These are phyloP conservation scores for Ogataea haglerorum DNA, from an alignment of 805 yeast genomes.

Conservation along the genomic window DNA sequence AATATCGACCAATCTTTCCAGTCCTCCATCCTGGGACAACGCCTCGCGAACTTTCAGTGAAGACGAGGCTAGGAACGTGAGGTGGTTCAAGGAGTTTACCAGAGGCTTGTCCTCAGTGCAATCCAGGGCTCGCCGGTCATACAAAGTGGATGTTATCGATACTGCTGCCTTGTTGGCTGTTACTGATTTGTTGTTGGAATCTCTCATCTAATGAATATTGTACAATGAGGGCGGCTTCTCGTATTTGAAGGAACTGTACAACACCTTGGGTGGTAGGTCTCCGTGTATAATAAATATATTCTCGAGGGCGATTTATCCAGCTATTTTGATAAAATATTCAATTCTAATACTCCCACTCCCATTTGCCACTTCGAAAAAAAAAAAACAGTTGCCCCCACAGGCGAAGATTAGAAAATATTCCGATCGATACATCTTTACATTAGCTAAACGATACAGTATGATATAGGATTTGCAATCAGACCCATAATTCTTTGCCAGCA, in stretches of 20 bases:
- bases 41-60: slow-evolving; percentile 90
- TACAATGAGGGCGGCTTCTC: background rate
- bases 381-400: slow-evolving; percentile 2
- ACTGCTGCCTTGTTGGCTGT: slow-evolving; percentile 87
- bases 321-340: background rate
- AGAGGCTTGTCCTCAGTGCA: slow-evolving; percentile 86
- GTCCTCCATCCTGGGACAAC: slow-evolving; percentile 83
- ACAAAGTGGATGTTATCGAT: slow-evolving; percentile 80
- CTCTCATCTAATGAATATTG: slow-evolving; percentile 58
- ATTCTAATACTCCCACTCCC: slow-evolving; percentile 5
- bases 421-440: slow-evolving; percentile 4
- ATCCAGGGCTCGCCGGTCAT: slow-evolving; percentile 90
- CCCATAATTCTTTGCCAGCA: slow-evolving; percentile 66
- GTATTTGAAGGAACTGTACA: background rate
- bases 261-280: background rate
- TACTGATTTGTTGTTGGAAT: slow-evolving; percentile 78
- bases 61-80: slow-evolving; percentile 81
- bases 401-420: background rate
- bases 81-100: slow-evolving; percentile 86
- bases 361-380: slow-evolving; percentile 8
- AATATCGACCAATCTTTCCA: slow-evolving; percentile 82
- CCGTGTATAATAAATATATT: background rate
- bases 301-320: background rate
- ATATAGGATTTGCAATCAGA: slow-evolving; percentile 22
- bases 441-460: background rate